Evolutionary conservation across 768 basidiomycete genomes (phyloP), one percentile per base, ranked within the genome.

Genomic region (Fomitopsis serialis): DNA sequence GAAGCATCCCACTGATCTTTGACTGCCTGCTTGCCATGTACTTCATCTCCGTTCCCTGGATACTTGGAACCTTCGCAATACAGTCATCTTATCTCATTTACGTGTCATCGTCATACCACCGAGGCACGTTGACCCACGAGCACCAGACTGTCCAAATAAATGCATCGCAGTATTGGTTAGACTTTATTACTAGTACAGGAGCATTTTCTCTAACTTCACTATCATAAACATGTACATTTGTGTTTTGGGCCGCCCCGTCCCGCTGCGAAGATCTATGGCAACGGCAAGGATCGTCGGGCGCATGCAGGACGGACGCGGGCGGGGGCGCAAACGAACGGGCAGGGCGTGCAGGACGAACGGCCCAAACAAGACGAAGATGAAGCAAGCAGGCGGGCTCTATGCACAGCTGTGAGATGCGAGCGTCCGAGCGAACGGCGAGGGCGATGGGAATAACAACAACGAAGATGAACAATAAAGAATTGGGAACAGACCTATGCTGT

Each of bases 141-240:
- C 24, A 8, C 9, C 24, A 7, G 8, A 19, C 22, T 24, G 24
- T 22, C 44, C 45, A 42, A 42, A 17, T 5, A 42, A 50, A 8
- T 36, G 48, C 36, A 32, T 35, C 19, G 35, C 25, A 45, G 50
- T 51, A 55, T 61, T 58, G 54, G 40, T 36, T 56, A 54, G 55
- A 60, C 57, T 62, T 54, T 66, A 66, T 60, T 63, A 65, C 56
- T 60, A 67, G 64, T 67, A 67, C 66, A 67, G 60, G 58, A 60
- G 54, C 59, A 52, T 59, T 52, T 58, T 64, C 58, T 67, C 62
- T 64, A 63, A 36, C 55, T 37, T 61, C 54, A 54, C 63, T 64
- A 63, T 48, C 56, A 53, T 61, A 58, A 50, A 53, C 53, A 49
- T 57, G 52, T 53, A 61, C 60, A 58, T 45, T 48, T 55, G 43